Base-by-base conservation (phyloP, 202 grass and related monocot species). In the Eragrostis tef region DNA sequence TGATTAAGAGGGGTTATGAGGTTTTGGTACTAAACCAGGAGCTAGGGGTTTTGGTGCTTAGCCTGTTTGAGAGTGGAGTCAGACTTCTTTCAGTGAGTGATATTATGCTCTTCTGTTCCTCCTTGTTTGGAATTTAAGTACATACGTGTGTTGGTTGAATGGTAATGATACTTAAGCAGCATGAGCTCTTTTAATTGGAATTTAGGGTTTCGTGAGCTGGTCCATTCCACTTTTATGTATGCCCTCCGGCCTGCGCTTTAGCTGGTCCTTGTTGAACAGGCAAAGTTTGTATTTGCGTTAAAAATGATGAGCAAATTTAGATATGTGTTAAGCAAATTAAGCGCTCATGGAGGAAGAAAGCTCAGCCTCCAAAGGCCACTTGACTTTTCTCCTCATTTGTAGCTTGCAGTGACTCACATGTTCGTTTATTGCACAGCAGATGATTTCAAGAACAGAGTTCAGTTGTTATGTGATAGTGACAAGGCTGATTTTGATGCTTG, bases 401-500 rank as follows among this genome's bases (percentile, higher is more conserved):
- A 34, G 49, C 17, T 19, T 75, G 44, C 21, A 27, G 48, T 3
- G 10, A 61, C 22, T 86, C 19, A 73, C 9, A 21, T 69, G 5
- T 58, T 79, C 27, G 85, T 77, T 81, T 31, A 41, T 79, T 72
- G 16, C 68, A 67, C 70, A 56, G 51, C 81, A 86, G 91, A 65
- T 84, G 67, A 71, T 85, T 76, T 84, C 79, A 64, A 80, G 67
- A 79, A 61, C 34, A 94, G 31, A 54, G 45, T 87, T 89, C 77
- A 13, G 21, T 54, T 62, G 7, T 73, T 87, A 34, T 4, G 75
- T 64, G 84, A 87, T 15, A 63, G 29, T 25, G 73, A 71, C 44
- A 65, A 39, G 12, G 12, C 9, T 0, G 69, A 94, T 75, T 94
- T 94, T 53, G 84, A 92, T 83, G 56, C 86, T 59, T 94, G 91